These are phyloP conservation scores for Rostrohypoxylon terebratum DNA, from an alignment of 495 filamentous ascomycete genomes.

Conservation along the genomic window DNA sequence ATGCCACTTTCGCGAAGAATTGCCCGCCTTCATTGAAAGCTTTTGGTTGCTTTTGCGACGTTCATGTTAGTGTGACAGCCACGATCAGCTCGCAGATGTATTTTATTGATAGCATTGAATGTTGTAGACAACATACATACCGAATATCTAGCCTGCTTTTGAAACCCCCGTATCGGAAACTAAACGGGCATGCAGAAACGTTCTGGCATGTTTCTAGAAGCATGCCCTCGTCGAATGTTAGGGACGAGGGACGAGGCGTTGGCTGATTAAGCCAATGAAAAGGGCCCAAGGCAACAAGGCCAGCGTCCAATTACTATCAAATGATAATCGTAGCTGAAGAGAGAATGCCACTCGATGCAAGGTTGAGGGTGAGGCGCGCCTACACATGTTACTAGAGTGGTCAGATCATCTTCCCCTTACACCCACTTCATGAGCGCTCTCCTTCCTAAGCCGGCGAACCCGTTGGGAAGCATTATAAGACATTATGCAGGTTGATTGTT, in stretches of 20 bases:
- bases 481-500: background rate
- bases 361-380: slow-evolving; percentile 33
- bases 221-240: background rate
- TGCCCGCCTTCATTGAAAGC: background rate
- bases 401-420: slow-evolving; percentile 5
- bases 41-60: background rate
- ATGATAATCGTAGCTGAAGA: slow-evolving; percentile 16
- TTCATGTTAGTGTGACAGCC: slow-evolving; percentile 6
- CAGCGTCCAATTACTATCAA: slow-evolving; percentile 32
- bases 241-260: slow-evolving; percentile 6
- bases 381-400: slow-evolving; percentile 22
- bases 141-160: background rate
- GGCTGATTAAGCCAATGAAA: slow-evolving; percentile 20
- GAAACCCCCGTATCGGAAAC: slow-evolving; percentile 6
- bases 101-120: background rate
- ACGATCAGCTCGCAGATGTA: background rate
- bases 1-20: background rate
- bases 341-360: slow-evolving; percentile 23
- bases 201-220: slow-evolving; percentile 10
- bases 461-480: slow-evolving; percentile 9
- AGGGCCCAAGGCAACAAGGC: background rate
- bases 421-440: background rate
- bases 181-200: slow-evolving; percentile 7
- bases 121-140: background rate
- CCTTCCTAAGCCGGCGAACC: slow-evolving; percentile 11